Evolutionary conservation across 78 protist species (phyloP), one percentile per base, ranked within the genome.

Genomic region (Dictyostelium intermedium): DNA sequence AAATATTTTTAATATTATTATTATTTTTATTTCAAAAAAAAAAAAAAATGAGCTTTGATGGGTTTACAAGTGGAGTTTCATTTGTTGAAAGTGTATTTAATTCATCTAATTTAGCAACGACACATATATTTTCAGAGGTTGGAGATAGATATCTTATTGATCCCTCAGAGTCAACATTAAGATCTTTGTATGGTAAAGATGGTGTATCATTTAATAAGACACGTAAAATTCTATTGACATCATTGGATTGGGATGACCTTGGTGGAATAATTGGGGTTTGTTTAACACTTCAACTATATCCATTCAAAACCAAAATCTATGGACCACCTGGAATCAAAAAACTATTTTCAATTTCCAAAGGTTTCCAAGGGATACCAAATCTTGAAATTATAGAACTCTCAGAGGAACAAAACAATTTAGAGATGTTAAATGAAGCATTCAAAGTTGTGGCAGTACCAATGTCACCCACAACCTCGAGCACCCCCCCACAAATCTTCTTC

Each of bases 181-280:
- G 45, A 72, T 27, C 47, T 34, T 72, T 72, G 34, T 25, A 34
- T 13, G 79, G 79, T 14, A 34, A 20, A 34, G 0, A 3, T 5
- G 79, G 79, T 72, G 9, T 92, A 11, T 16, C 20, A 8, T 61
- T 92, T 3, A 16, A 50, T 32, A 77, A 25, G 14, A 18, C 85
- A 30, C 25, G 34, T 5, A 25, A 1, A 32, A 70, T 92, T 16
- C 47, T 92, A 5, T 7, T 92, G 10, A 60, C 96, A 53, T 39
- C 92, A 20, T 25, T 92, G 1, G 2, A 25, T 30, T 84, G 91
- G 96, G 70, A 77, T 7, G 20, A 23, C 11, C 8, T 91, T 43
- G 95, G 95, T 13, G 95, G 95, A 16, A n/a, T 91, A 1, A n/a
- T 76, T 14, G 95, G 95, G 0, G 14, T 73, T 6, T 6, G 23